Evolutionary conservation across 805 yeast species (phyloP).

Genomic region (Komagataella phaffii): DNA sequence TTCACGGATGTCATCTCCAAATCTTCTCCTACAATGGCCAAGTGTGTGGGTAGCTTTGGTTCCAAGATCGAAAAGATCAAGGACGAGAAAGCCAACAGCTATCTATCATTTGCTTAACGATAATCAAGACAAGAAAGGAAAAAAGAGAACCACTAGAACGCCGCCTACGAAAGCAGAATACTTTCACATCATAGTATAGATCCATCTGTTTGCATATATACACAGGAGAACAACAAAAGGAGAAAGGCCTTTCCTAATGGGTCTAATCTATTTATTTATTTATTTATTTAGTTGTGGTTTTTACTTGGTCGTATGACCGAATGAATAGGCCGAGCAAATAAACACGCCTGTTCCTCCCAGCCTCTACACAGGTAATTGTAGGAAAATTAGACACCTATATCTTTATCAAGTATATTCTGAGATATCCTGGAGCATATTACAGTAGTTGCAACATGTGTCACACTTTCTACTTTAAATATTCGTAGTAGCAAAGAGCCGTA

Average conservation of each 20-base stretch:
- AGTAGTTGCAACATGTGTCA: too few species aligned
- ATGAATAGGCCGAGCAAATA: too few species aligned
- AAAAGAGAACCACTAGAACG: background rate
- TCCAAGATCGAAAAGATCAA: constrained; percentile 44
- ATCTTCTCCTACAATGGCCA: constrained; percentile 85
- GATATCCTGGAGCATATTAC: too few species aligned
- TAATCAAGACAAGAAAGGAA: background rate
- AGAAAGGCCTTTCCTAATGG: background rate
- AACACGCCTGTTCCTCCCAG: too few species aligned
- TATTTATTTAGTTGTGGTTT: background rate
- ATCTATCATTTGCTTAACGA: background rate
- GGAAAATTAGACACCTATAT: too few species aligned
- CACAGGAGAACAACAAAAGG: background rate
- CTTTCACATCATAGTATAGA: background rate
- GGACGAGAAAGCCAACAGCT: background rate
- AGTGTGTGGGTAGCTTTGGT: constrained; percentile 63
- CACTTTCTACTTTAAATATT: too few species aligned
- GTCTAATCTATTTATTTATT: background rate
- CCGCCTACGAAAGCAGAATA: background rate
- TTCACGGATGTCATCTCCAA: constrained; percentile 82
- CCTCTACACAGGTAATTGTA: too few species aligned
- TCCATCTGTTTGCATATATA: background rate
- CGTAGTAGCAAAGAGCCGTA: too few species aligned
- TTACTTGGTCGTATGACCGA: background rate
- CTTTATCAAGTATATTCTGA: too few species aligned